Base-by-base conservation (phyloP, 192 early-diverging fungal species). In the Chytriomyces confervae region DNA sequence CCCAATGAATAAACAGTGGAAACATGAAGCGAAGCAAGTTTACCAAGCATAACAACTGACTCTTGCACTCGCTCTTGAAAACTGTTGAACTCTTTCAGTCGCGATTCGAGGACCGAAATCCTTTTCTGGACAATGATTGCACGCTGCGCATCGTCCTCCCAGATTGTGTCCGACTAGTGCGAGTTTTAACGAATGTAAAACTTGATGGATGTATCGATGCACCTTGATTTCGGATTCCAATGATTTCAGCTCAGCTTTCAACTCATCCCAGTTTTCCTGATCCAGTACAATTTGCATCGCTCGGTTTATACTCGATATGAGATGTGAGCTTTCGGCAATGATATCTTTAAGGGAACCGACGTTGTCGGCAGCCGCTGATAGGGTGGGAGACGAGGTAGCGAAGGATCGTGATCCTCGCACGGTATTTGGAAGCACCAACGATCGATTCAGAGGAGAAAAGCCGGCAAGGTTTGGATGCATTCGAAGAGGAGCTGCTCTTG, bases 101-200 rank as follows among this genome's bases (percentile, higher is more conserved):
- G 23, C 36, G 77, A 76, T n/a, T 77, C 72, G 13, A 87, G 68
- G 10, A 61, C 46, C 51, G 84, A 79, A 20, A 83, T 72, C n/a
- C 74, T 73, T 49, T 83, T 85, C 47, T 84, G 82, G 5, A 57
- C 72, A 16, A 51, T 60, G 57, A 87, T 78, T 6, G 86, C 86
- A 47, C 64, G 61, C 61, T 80, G 48, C 36, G 83, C 51, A 51
- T 84, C 78, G 49, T 82, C 77, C 50, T 75, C 71, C 84, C 84
- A 85, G 8, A 85, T 65, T 5, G 71, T 78, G 9, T 80, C 77
- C 20, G 68, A 73, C 67, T 44, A 72, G n/a, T 13, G 36, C 23
- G 24, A 24, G 23, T 18, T 51, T 18, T 18, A 47, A 62, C 50
- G 46, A 69, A 5, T 16, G 29, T 24, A 49, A 16, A 49, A 47